Base-by-base conservation (phyloP, 1,139 yeast genomes). In the Pichia sp. region DNA sequence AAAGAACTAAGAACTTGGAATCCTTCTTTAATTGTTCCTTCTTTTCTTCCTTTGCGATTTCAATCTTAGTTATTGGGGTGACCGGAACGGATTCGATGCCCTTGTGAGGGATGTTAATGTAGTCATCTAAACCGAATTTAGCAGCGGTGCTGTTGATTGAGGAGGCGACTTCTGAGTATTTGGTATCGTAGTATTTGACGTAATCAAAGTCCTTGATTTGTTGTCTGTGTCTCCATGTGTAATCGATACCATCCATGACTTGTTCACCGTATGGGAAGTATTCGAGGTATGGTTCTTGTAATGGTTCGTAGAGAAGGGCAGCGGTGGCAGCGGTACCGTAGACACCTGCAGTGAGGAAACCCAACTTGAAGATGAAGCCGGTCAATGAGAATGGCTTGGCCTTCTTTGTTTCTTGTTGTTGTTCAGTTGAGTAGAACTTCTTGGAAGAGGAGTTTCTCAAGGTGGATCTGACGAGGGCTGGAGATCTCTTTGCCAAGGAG, bases 251-350 rank as follows among this genome's bases (percentile, higher is more conserved):
- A 45, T 76, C 76, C 22, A 82, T 72, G 22, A 77, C 65, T 27
- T 67, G 65, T 56, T 80, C 83, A 33, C 81, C 84, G 44, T 73
- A 71, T 20, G 91, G 91, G 36, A 83, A 75, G 50, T 76, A 76
- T 51, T 80, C 82, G 22, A 79, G 70, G 63, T 80, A 82, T 34
- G 71, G 53, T 50, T 75, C 77, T 42, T 71, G 74, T 50, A 73
- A 67, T 17, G 72, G 67, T 40, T 71, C 75, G 55, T 68, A 69
- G 47, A 71, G 66, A 24, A 71, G 62, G 10, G 79, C 67, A 34
- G 71, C 59, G 5, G 70, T 70, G 9, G 74, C 67, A 47, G 78
- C 80, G 34, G 68, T 71, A 38, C 69, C 72, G 51, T 75, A 76
- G 27, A 73, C 58, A 2, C 65, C 56, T 4, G 69, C 55, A 4